Evolutionary conservation across 1,284 basidiomycete species (phyloP).

Genomic region (Amylostereum areolatum): DNA sequence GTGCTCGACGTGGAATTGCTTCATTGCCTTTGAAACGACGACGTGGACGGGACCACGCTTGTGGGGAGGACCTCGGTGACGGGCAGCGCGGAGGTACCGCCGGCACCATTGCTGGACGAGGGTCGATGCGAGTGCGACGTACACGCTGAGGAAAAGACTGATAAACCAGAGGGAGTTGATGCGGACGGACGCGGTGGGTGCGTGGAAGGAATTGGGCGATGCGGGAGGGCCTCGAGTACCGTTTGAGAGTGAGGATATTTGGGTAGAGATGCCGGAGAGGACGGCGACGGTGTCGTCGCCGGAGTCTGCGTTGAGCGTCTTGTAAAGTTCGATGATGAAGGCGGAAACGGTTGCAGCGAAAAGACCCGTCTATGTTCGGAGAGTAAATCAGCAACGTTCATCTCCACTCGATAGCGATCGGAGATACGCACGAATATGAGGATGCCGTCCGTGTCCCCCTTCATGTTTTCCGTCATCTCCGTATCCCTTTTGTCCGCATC

Average conservation of each 20-base stretch:
- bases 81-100: no score
- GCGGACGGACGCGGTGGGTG: constrained; percentile 19
- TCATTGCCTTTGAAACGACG: constrained; percentile 1
- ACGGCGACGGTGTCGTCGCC: constrained; percentile 24
- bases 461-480: constrained; percentile 27
- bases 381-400: not conserved
- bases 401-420: not conserved
- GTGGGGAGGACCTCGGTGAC: constrained; percentile 1
- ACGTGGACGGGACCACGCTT: constrained; percentile 1
- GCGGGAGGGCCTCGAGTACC: constrained; percentile 4
- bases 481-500: constrained; percentile 11
- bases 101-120: not conserved
- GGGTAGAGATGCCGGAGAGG: constrained; percentile 21
- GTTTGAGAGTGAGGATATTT: not conserved
- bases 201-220: constrained; percentile 7
- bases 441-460: constrained; percentile 37
- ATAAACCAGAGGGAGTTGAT: constrained; percentile 31
- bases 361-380: constrained; percentile 27
- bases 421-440: constrained; percentile 32
- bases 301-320: constrained; percentile 28
- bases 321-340: constrained; percentile 38
- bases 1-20: not conserved
- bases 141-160: not conserved
- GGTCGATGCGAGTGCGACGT: constrained; percentile 1
- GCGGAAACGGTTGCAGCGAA: constrained; percentile 41